A percentile compares a stretch with the other conserved stretches of the same genome.
Conservation (phyloP, 371 early-diverging fungal species). For the Mortierella sp. region DNA sequence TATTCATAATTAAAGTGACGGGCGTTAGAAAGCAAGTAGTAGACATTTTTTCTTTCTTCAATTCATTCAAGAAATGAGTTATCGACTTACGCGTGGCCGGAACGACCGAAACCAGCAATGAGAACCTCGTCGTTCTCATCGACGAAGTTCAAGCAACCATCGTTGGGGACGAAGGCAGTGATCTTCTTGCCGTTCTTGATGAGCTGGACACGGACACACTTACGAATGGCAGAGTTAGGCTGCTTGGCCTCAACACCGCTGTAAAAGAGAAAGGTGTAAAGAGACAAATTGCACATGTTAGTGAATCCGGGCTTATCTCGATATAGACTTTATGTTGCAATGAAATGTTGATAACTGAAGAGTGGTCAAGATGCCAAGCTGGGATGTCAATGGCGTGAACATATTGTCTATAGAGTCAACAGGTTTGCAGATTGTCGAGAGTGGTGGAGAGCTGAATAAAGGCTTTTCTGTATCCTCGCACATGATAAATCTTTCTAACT, state of each 20-base stretch:
- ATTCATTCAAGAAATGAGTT: too few relatives aligned
- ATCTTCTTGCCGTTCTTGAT: slow-evolving; percentile 99
- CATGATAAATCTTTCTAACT: background rate
- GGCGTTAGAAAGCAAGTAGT: background rate
- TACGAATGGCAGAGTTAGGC: slow-evolving; percentile 99
- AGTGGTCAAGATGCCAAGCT: background rate
- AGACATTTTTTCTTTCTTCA: too few relatives aligned
- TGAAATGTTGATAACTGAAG: background rate
- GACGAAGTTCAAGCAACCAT: slow-evolving; percentile 99
- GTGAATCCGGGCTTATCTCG: background rate
- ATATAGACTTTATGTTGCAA: background rate
- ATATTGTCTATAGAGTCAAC: background rate
- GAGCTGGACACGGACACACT: slow-evolving; percentile 99
- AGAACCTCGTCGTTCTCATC: slow-evolving; percentile 96
- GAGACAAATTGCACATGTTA: background rate
- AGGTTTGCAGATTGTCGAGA: too few relatives aligned
- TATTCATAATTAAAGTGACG: background rate
- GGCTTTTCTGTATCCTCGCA: background rate
- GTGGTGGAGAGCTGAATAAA: too few relatives aligned
- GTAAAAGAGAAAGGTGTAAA: slow-evolving; percentile 5
- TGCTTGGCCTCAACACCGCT: slow-evolving; percentile 99
- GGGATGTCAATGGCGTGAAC: background rate
- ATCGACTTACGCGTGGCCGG: slow-evolving; percentile 76
- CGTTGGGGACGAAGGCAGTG: slow-evolving; percentile 99
- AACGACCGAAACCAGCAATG: slow-evolving; percentile 92